Base-by-base conservation (phyloP, 2,329 filamentous ascomycete species). In the Dryadomyces sulphureus region DNA sequence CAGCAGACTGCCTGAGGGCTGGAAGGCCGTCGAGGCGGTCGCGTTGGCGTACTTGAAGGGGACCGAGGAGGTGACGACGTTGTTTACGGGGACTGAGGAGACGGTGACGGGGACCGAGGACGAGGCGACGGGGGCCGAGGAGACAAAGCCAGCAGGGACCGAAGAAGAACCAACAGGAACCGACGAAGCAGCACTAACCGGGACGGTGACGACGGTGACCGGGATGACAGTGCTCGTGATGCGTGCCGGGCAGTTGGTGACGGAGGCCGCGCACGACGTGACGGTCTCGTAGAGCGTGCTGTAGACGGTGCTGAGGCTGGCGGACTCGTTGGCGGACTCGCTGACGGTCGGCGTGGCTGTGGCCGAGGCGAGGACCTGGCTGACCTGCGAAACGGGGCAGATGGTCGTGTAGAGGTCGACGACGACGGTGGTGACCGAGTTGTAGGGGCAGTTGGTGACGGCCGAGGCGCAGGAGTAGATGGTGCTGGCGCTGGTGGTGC, bases 251-350 rank as follows among this genome's bases (percentile, higher is more conserved):
- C 52, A 54, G 51, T 53, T 49, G 45, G 53, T 52, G 27, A 54
- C 52, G 8, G 42, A 41, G 12, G 51, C 43, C 7, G 51, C 50
- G 46, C 52, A 54, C 30, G 54, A 52, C 16, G 50, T 52, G 36
- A 53, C 39, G 44, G 53, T 53, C 52, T 72, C 65, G 51, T 75
- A 55, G 14, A 52, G 52, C 17, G 62, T 67, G 43, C 60, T 60
- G 55, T 59, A 66, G 45, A 68, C 57, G n/a, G 62, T 64, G 45
- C 47, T 51, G 41, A 49, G 39, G 34, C 36, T 42, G 45, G 61
- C 62, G 17, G 58, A 60, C 4, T 38, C 25, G 11, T 7, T n/a
- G n/a, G 27, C 22, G 17, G 30, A 2, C n/a, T 12, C 16, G 8
- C 21, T 21, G 16, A 25, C 54, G 55, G 45, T 56, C 43, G 25